phyloP scores from a whole-genome alignment of 2,329 filamentous ascomycete species.

The Zasmidium angulare region DNA sequence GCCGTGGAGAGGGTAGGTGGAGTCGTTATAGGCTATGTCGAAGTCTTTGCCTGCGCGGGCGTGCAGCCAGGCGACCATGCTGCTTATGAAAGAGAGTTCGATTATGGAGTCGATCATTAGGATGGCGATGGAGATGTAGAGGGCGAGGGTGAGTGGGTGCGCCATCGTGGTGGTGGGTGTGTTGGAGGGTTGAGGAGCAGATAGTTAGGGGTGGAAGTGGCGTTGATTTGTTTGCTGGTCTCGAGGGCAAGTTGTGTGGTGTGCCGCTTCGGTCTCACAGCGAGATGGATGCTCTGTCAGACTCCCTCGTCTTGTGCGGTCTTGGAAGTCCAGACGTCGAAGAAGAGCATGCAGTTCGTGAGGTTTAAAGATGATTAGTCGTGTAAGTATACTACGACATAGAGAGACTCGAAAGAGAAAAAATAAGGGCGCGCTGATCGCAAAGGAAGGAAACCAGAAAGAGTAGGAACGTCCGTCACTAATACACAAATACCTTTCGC shows the following conservation, averaged over 20 bases:
- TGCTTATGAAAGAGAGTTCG: constrained; percentile 30
- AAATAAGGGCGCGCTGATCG: not conserved
- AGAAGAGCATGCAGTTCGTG: not conserved
- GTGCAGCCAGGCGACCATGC: constrained; percentile 33
- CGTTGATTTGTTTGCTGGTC: not conserved
- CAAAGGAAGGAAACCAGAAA: not conserved
- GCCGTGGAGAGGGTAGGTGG: constrained; percentile 40
- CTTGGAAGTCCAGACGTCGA: not conserved
- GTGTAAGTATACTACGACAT: not conserved
- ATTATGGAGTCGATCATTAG: constrained; percentile 29
- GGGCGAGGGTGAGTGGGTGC: constrained; percentile 7
- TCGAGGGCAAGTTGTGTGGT: not conserved
- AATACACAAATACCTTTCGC: not conserved
- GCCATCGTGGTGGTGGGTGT: constrained; percentile 10
- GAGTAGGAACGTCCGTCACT: not conserved
- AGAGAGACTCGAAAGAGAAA: not conserved
- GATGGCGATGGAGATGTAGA: constrained; percentile 19
- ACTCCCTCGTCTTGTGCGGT: not conserved
- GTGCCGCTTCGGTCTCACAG: not conserved
- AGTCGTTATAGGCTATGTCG: constrained; percentile 18
- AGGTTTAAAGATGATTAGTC: not conserved
- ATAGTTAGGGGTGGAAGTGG: not conserved
- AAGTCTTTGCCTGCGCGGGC: constrained; percentile 25
- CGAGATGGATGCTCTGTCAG: not conserved
- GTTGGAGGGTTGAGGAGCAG: not conserved